phyloP scores from a whole-genome alignment of 805 yeast species.

The Sungouiozyma intestinalis region DNA sequence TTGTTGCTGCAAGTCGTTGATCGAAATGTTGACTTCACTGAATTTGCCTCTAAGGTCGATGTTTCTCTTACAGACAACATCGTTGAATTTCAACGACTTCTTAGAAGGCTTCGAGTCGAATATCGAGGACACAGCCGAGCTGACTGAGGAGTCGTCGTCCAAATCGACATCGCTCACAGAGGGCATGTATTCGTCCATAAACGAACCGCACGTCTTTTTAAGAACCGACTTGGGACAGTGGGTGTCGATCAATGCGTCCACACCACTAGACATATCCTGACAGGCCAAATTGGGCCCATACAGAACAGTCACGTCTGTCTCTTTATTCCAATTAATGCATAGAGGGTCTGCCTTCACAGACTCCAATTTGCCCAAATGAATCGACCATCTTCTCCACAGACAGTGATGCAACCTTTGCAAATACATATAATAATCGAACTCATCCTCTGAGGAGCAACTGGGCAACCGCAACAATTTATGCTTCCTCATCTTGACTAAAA shows the following conservation, averaged over 20 bases:
- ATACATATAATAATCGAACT: constrained; percentile 23
- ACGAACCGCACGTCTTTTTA: neutral
- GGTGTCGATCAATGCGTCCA: neutral
- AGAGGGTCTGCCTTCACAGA: constrained; percentile 68
- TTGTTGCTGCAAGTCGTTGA: constrained; percentile 13
- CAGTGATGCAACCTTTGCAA: constrained; percentile 61
- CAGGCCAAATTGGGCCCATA: constrained; percentile 60
- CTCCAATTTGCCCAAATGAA: constrained; percentile 48
- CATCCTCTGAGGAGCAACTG: constrained; percentile 28
- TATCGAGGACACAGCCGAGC: constrained; percentile 20
- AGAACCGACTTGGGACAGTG: neutral
- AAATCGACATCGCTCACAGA: neutral
- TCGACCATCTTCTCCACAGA: constrained; percentile 93
- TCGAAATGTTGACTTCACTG: constrained; percentile 12
- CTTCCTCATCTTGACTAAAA: constrained; percentile 15
- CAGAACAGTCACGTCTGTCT: constrained; percentile 87
- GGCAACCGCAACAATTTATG: constrained; percentile 24
- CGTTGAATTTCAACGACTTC: constrained; percentile 16
- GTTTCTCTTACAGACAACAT: constrained; percentile 19
- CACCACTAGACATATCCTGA: constrained; percentile 1
- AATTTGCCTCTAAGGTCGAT: constrained; percentile 15
- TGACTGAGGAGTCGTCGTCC: constrained; percentile 13
- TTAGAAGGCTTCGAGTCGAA: constrained; percentile 13
- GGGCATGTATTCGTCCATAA: neutral
- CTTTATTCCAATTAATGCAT: constrained; percentile 87